Base-by-base conservation (phyloP, 768 basidiomycete species). In the Thelephora aurantiotincta region DNA sequence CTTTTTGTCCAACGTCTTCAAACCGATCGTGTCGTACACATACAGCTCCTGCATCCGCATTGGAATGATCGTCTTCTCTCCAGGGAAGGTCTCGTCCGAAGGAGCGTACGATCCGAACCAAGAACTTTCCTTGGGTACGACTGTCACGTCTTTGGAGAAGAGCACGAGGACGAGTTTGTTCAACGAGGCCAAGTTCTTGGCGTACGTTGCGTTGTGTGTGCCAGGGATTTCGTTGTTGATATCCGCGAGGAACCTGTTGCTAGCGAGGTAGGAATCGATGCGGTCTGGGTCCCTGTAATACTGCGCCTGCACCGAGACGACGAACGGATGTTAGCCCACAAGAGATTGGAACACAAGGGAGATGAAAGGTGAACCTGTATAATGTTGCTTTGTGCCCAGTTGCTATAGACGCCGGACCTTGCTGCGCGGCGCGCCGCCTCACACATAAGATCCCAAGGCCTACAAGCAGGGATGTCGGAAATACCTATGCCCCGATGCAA, bases 51-150 rank as follows among this genome's bases (percentile, higher is more conserved):
- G 88, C 46, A 60, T 59, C 33, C 68, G 73, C 84, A 92, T 82
- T 1, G 84, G 79, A 23, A 90, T 64, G 38, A 85, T 70, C 1
- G 56, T 55, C 57, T 58, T 65, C 42, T 60, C 59, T 37, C 49
- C 38, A 44, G 16, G 35, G 20, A 47, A 50, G 6, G 64, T 64
- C 14, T 71, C 67, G 16, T 67, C 62, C 6, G 58, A 49, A 1
- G 63, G 65, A 1, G 68, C 69, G 55, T 82, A 81, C 2, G 82
- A 80, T 5, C 84, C 87, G 62, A 92, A 91, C 88, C 87, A 90
- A 11, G 83, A 66, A 54, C 76, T 85, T 62, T 90, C 87, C 61
- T 86, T 87, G 0, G 89, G 89, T 16, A 89, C 69, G 19, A 86
- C 82, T 2, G 84, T 89, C 59, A 71, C 68, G 59, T 91, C 89